phyloP scores from a whole-genome alignment of 1,284 basidiomycete species.

The Ceratobasidium sp. region DNA sequence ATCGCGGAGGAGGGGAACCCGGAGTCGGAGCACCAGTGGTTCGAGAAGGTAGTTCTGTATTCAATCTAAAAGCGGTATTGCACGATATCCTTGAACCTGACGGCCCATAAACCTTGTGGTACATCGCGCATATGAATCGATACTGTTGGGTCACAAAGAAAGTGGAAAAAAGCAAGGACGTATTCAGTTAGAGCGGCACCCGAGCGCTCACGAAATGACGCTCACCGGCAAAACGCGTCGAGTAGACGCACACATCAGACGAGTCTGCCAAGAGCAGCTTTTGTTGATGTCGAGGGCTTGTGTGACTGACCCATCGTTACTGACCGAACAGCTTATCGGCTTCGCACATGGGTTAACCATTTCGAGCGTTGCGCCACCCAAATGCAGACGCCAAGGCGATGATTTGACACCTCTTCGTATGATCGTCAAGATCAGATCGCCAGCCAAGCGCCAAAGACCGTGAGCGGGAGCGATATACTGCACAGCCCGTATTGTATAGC shows the following conservation, averaged over 20 bases:
- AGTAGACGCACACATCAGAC: not conserved
- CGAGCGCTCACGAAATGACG: no score
- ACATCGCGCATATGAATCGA: no score
- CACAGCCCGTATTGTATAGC: no score
- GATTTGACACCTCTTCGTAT: no score
- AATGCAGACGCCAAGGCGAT: slow-evolving; percentile 1
- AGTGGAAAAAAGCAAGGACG: not conserved
- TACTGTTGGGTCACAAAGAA: no score
- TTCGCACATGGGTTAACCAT: not conserved
- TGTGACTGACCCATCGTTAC: not conserved
- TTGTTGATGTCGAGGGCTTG: not conserved
- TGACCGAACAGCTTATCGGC: not conserved
- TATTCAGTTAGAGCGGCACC: not conserved
- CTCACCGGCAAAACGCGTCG: no score
- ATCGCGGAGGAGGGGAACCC: not conserved
- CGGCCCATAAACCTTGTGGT: not conserved
- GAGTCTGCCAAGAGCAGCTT: not conserved
- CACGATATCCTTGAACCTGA: not conserved
- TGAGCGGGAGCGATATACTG: no score
- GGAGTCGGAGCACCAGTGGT: not conserved
- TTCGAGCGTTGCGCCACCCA: not conserved
- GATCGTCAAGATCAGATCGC: no score
- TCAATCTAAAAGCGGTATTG: not conserved
- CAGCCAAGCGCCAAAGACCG: no score
- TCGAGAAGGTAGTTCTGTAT: not conserved